Evolutionary conservation across 2,329 filamentous ascomycete genomes (phyloP).

Genomic region (Helotiales sp.): DNA sequence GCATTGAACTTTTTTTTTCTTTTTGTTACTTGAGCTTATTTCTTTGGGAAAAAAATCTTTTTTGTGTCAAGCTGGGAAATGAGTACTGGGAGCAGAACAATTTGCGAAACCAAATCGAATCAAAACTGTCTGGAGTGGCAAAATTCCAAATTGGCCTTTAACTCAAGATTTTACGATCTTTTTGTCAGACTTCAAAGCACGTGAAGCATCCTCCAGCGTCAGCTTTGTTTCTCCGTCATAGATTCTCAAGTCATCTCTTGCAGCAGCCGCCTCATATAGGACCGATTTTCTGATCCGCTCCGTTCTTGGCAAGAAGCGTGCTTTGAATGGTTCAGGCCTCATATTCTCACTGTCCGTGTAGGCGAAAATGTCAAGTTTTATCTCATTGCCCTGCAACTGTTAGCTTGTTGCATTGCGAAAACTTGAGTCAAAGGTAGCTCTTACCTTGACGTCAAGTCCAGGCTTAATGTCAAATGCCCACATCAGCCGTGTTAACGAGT

Average conservation of each 20-base stretch:
- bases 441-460: neutral
- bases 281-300: neutral
- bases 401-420: neutral
- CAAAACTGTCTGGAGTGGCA: too few relatives aligned
- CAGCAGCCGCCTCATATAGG: neutral
- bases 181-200: neutral
- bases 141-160: too few relatives aligned
- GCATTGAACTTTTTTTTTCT: too few relatives aligned
- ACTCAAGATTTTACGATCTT: neutral
- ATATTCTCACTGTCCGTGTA: conserved; percentile 2
- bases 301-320: neutral
- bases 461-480: neutral
- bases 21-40: too few relatives aligned
- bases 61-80: too few relatives aligned
- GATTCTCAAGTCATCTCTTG: neutral
- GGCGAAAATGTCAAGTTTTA: neutral
- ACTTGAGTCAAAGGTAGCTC: neutral
- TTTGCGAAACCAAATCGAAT: too few relatives aligned
- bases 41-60: too few relatives aligned
- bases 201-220: neutral
- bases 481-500: neutral
- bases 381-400: neutral
- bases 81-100: too few relatives aligned
- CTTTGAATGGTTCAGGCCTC: neutral
- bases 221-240: neutral